Evolutionary conservation across 2,329 filamentous ascomycete species (phyloP).

Genomic region (Epichloe gansuensis): DNA sequence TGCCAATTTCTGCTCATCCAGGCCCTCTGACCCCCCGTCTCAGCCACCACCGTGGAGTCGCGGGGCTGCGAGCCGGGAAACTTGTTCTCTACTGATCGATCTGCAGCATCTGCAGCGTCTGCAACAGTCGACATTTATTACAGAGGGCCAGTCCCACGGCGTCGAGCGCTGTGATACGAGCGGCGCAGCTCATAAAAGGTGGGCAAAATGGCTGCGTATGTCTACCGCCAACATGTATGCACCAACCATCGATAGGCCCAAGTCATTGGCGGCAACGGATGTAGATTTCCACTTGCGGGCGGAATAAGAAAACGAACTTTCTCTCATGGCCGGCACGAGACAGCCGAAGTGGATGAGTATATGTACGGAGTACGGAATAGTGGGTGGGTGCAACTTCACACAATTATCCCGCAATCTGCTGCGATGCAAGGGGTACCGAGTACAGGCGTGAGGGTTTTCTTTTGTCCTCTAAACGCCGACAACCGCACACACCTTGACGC

Average conservation of each 20-base stretch:
- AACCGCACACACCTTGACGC: background rate
- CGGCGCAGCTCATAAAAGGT: no score
- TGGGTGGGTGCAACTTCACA: background rate
- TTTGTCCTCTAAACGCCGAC: background rate
- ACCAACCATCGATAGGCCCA: no score
- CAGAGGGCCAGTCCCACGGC: no score
- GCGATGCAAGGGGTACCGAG: background rate
- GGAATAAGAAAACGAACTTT: background rate
- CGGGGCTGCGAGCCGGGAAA: constrained; percentile 1
- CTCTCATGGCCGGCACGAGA: background rate
- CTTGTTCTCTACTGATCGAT: background rate
- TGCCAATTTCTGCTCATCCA: background rate
- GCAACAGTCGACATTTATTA: no score
- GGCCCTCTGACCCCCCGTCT: background rate
- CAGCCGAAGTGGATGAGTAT: background rate
- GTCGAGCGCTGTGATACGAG: no score
- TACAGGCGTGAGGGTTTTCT: background rate
- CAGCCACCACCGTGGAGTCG: constrained; percentile 1
- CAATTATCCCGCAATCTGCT: background rate
- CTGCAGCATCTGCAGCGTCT: background rate
- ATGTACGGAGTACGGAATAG: background rate
- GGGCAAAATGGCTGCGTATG: no score
- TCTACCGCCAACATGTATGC: no score
- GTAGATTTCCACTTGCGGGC: no score
- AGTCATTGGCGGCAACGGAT: no score